A percentile compares a stretch with the other conserved stretches of the same genome.
phyloP scores from a whole-genome alignment of 768 basidiomycete species.

The Tylopilus plumbeoviolaceoides region DNA sequence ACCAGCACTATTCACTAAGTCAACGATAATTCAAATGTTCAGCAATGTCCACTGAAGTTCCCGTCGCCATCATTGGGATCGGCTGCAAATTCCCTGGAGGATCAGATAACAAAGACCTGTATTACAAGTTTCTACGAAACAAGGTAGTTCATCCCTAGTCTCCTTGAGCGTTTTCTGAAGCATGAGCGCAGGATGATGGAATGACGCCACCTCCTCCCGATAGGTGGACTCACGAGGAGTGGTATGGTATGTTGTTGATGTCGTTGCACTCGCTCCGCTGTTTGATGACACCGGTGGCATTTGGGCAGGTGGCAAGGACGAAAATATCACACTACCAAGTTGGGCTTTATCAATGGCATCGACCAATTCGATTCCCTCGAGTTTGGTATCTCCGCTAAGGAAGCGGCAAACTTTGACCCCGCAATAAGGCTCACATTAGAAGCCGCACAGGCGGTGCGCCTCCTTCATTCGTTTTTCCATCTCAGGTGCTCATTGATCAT shows the following conservation, averaged over 20 bases:
- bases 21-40: slow-evolving; percentile 5
- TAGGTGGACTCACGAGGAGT: slow-evolving; percentile 29
- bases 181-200: too few relatives aligned
- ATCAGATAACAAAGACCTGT: too few relatives aligned
- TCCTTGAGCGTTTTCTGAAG: too few relatives aligned
- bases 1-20: neutral
- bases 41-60: too few relatives aligned
- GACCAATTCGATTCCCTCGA: too few relatives aligned
- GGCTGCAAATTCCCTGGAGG: too few relatives aligned
- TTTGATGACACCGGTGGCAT: neutral
- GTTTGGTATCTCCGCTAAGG: slow-evolving; percentile 31
- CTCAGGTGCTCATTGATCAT: neutral
- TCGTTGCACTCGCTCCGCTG: neutral
- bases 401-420: slow-evolving; percentile 29
- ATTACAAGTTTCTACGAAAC: too few relatives aligned
- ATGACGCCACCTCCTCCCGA: slow-evolving; percentile 26
- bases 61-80: too few relatives aligned
- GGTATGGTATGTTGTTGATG: slow-evolving; percentile 25
- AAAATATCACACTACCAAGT: slow-evolving; percentile 27
- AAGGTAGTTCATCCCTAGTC: too few relatives aligned
- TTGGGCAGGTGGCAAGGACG: slow-evolving; percentile 25
- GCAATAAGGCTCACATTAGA: slow-evolving; percentile 30
- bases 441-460: slow-evolving; percentile 27
- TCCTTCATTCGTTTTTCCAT: neutral
- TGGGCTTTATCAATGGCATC: too few relatives aligned